phyloP scores from a whole-genome alignment of 2,329 filamentous ascomycete species.

The Ceratocystis diversiconidia region DNA sequence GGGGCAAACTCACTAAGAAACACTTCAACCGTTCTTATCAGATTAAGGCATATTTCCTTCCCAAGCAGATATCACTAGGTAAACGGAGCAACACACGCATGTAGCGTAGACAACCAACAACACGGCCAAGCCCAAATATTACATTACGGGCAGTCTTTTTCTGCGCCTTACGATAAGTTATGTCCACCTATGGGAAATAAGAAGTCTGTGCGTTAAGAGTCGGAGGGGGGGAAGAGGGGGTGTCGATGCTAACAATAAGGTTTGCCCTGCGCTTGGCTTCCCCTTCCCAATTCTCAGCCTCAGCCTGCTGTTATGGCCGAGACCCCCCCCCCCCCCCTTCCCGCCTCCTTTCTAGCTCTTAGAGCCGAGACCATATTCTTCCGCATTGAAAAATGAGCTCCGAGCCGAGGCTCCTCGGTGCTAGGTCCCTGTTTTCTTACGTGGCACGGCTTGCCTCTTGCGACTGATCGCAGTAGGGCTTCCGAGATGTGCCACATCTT shows the following conservation, averaged over 20 bases:
- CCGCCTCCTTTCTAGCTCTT: neutral
- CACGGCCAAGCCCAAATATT: no score
- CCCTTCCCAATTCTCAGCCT: neutral
- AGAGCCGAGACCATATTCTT: neutral
- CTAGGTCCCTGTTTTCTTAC: neutral
- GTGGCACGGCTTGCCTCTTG: neutral
- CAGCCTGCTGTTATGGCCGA: neutral
- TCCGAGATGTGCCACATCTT: neutral
- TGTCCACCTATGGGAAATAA: neutral
- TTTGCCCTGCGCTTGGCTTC: neutral
- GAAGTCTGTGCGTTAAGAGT: neutral
- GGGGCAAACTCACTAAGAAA: no score
- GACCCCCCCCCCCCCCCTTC: neutral
- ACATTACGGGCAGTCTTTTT: neutral
- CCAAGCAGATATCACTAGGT: no score
- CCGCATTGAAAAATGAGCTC: neutral
- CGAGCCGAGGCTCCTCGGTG: neutral
- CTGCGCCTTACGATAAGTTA: neutral
- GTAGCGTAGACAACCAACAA: no score
- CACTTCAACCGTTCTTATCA: no score
- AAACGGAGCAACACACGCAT: no score
- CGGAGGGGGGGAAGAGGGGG: no score
- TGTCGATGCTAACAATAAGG: neutral
- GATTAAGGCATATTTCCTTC: no score
- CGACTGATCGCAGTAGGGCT: neutral